Conservation (phyloP, 139 green algal genomes). For the Closterium sp. region DNA sequence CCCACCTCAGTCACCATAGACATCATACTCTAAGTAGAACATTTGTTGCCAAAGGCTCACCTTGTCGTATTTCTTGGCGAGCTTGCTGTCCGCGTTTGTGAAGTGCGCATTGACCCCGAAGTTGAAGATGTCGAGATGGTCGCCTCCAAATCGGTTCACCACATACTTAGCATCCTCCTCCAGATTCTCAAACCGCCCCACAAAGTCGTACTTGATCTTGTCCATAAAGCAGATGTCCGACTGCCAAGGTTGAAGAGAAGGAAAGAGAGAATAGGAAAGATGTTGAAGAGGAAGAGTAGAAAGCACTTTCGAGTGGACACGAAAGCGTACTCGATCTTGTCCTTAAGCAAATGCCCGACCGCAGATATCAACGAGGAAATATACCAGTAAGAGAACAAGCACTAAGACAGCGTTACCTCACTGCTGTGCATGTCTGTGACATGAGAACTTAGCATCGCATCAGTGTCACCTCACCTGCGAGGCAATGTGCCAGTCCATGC, state of each 20-base stretch:
- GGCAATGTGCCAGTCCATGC: neutral
- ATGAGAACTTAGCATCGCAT: no score
- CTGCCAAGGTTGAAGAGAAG: neutral
- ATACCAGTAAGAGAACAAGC: no score
- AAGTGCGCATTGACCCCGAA: neutral
- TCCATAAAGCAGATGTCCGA: neutral
- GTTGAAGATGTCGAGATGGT: slow-evolving; percentile 7
- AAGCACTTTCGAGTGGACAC: no score
- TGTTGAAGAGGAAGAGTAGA: neutral
- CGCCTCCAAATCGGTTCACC: neutral
- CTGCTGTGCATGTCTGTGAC: no score
- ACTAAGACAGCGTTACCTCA: no score
- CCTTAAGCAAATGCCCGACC: no score
- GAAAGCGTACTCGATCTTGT: no score
- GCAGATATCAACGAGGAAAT: no score
- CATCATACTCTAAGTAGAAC: no score
- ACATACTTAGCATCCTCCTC: slow-evolving; percentile 1
- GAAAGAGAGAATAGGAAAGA: neutral
- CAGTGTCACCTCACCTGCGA: neutral
- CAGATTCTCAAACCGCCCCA: slow-evolving; percentile 14
- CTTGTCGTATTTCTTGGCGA: neutral
- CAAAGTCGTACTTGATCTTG: slow-evolving; percentile 10
- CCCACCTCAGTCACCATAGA: no score
- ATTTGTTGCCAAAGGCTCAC: neutral
- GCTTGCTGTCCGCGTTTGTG: neutral